phyloP scores from a whole-genome alignment of 2,329 filamentous ascomycete species.

The Ustulina deusta region DNA sequence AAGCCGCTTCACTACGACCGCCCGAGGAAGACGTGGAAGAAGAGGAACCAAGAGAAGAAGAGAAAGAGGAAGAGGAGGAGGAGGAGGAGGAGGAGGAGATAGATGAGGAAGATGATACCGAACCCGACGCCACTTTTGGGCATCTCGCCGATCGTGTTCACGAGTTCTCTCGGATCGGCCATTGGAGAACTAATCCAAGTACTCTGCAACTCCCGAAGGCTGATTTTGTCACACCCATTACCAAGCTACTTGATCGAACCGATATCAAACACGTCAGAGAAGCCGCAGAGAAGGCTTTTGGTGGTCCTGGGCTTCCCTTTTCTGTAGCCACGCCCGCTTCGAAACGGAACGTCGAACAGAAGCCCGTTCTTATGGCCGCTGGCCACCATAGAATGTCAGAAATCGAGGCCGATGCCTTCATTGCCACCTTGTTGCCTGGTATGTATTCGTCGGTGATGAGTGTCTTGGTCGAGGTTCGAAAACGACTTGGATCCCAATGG shows the following conservation, averaged over 20 bases:
- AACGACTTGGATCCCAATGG: conserved; percentile 78
- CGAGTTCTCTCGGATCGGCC: conserved; percentile 78
- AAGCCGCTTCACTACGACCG: conserved; percentile 55
- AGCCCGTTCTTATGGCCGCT: conserved; percentile 72
- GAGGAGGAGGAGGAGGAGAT: conserved; percentile 54
- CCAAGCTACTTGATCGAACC: conserved; percentile 73
- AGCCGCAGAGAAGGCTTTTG: conserved; percentile 79
- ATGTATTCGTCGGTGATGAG: conserved; percentile 76
- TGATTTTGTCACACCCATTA: conserved; percentile 77
- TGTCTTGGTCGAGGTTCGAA: conserved; percentile 78
- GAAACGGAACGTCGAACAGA: conserved; percentile 69
- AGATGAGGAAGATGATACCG: conserved; percentile 53
- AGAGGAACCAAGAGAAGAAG: conserved; percentile 50
- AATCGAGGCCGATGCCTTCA: conserved; percentile 79
- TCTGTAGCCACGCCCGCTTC: conserved; percentile 77
- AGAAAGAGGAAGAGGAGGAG: conserved; percentile 48
- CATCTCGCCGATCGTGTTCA: conserved; percentile 70
- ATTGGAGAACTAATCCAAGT: conserved; percentile 77
- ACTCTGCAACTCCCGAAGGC: conserved; percentile 80
- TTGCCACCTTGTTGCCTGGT: conserved; percentile 76
- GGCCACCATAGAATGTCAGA: conserved; percentile 75
- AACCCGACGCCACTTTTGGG: conserved; percentile 49
- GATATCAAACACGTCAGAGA: conserved; percentile 80
- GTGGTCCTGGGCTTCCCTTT: conserved; percentile 79
- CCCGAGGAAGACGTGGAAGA: conserved; percentile 50